phyloP scores from a whole-genome alignment of 768 basidiomycete species.

The Hysterangium stoloniferum region DNA sequence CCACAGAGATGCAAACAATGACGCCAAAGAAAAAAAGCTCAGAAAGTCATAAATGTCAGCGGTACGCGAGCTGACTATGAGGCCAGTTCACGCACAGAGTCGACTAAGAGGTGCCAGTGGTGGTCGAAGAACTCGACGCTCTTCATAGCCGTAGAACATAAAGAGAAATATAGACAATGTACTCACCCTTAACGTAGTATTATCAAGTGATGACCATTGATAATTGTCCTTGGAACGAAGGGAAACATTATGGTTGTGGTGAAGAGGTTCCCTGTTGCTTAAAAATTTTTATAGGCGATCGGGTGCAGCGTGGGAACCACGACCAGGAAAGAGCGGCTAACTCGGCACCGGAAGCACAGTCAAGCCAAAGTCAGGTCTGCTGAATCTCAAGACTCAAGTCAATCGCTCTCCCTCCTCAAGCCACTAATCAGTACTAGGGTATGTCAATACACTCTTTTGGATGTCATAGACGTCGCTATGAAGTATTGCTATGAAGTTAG shows the following conservation, averaged over 20 bases:
- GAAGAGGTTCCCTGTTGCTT: not conserved
- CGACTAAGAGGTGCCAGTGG: slow-evolving; percentile 92
- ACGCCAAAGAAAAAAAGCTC: slow-evolving; percentile 23
- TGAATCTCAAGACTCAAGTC: not conserved
- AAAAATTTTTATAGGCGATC: too few species aligned
- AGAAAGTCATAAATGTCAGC: slow-evolving; percentile 73
- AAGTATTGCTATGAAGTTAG: not conserved
- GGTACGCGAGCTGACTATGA: slow-evolving; percentile 40
- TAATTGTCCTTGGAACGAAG: not conserved
- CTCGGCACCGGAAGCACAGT: not conserved
- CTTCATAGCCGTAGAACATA: slow-evolving; percentile 46
- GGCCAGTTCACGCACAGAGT: slow-evolving; percentile 41
- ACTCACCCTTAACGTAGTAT: not conserved
- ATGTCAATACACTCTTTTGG: not conserved
- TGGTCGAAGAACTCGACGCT: slow-evolving; percentile 69
- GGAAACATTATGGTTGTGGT: not conserved
- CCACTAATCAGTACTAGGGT: not conserved
- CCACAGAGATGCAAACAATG: too few species aligned
- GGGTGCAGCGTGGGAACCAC: not conserved
- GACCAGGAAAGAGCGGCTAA: not conserved
- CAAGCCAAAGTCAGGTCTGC: not conserved
- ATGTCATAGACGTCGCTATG: not conserved
- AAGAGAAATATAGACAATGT: slow-evolving; percentile 12
- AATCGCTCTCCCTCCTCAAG: slow-evolving; percentile 2
- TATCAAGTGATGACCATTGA: too few species aligned